phyloP scores from a whole-genome alignment of 306 rosid species.

The Potentilla sterilis region DNA sequence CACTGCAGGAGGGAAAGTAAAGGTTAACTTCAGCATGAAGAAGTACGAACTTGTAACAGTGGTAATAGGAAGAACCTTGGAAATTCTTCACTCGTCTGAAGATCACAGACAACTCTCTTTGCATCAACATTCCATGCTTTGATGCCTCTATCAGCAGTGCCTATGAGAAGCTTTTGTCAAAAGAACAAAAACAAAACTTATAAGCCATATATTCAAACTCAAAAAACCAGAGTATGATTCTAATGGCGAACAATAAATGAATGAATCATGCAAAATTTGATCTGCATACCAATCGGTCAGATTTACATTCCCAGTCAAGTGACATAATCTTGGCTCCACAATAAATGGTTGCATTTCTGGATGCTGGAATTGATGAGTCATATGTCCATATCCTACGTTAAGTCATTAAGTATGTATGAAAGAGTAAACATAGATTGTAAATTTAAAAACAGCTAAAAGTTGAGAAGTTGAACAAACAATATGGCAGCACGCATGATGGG shows the following conservation, averaged over 20 bases:
- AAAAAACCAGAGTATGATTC: constrained; percentile 16
- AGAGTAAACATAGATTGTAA: constrained; percentile 18
- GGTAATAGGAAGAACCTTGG: constrained; percentile 59
- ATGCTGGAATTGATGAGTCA: constrained; percentile 79
- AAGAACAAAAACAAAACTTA: constrained; percentile 34
- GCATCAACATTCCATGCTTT: constrained; percentile 99
- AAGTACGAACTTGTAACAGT: constrained; percentile 14
- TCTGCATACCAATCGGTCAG: constrained; percentile 85
- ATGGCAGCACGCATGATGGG: background rate
- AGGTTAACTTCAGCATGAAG: constrained; percentile 15
- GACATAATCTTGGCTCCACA: constrained; percentile 91
- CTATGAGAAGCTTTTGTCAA: constrained; percentile 85
- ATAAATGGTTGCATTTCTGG: constrained; percentile 96
- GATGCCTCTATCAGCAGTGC: constrained; percentile 87
- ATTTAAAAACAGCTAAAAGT: constrained; percentile 15
- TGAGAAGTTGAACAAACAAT: constrained; percentile 22
- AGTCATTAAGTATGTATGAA: constrained; percentile 18
- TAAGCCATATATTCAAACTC: constrained; percentile 25
- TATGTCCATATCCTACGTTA: constrained; percentile 87
- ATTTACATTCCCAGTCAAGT: constrained; percentile 97
- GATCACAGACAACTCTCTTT: constrained; percentile 96
- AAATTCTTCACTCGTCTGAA: constrained; percentile 69
- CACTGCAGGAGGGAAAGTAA: constrained; percentile 47
- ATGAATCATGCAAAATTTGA: constrained; percentile 20
- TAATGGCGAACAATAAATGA: constrained; percentile 17